These are phyloP conservation scores for Harringtonia lauricola DNA, from an alignment of 2,329 filamentous ascomycete genomes.

Conservation along the genomic window DNA sequence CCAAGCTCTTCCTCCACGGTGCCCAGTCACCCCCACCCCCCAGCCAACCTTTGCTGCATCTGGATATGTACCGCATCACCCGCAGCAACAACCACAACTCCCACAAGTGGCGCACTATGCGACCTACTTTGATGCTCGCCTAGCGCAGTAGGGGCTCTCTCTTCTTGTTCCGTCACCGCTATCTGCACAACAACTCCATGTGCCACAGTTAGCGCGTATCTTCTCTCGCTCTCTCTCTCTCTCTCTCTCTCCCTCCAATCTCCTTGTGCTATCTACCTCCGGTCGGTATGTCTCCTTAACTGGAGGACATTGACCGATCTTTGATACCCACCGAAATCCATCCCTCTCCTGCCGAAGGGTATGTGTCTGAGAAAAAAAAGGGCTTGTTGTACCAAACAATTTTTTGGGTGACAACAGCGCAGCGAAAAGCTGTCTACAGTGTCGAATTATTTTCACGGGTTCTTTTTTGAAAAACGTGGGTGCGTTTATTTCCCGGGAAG, in stretches of 20 bases:
- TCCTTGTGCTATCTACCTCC: background rate
- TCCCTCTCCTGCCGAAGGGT: conserved; percentile 5
- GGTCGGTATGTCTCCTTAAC: conserved; percentile 6
- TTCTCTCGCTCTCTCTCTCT: no score
- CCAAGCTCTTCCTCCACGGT: conserved; percentile 35
- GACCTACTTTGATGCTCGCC: conserved; percentile 24
- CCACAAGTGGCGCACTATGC: conserved; percentile 32
- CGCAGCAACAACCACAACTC: conserved; percentile 20
- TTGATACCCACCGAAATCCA: conserved; percentile 10
- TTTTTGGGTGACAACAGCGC: conserved; percentile 6
- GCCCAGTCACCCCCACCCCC: conserved; percentile 53
- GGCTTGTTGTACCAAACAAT: conserved; percentile 10
- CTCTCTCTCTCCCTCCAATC: background rate
- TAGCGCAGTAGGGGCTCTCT: conserved; percentile 4
- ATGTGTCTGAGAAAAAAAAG: conserved; percentile 7
- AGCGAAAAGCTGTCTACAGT: conserved; percentile 3
- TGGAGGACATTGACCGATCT: conserved; percentile 7
- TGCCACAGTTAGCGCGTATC: no score
- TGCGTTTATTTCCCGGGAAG: conserved; percentile 23
- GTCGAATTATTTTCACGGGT: conserved; percentile 4
- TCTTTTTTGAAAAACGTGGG: conserved; percentile 6
- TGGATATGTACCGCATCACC: conserved; percentile 16
- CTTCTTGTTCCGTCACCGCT: background rate
- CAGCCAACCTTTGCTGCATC: conserved; percentile 29
- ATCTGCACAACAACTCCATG: no score